Evolutionary conservation across 257 asterid genomes (phyloP), one percentile per base, ranked within the genome.

Genomic region (Linaria vulgaris): DNA sequence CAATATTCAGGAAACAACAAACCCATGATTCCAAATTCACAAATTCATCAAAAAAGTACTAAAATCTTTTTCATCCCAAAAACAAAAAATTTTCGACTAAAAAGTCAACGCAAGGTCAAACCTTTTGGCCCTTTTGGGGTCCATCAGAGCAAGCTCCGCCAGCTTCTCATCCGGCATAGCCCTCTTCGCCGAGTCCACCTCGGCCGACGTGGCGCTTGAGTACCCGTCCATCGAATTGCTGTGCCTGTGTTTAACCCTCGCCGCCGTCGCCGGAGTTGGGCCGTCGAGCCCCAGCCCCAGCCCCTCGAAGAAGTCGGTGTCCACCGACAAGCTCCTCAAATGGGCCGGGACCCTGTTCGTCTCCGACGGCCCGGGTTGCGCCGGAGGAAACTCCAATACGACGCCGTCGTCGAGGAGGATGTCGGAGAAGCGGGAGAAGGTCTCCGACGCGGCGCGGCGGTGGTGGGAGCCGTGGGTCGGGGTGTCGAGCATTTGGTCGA

Each of bases 81-180:
- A 27, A 2, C 2, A 27, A 25, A 13, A 55, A 56, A 0, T 27
- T 6, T 2, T 6, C 34, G 41, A 34, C 3, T 6, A 34, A 34
- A 34, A 34, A 3, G 41, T 34, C 41, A 34, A 34, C 41, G 34
- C n/a, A 56, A 72, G 34, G 57, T 61, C 39, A 55, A 69, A 89
- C 99, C 99, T 87, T 69, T 92, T 92, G 1, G 99, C 99, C 73
- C 94, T 82, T 74, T 83, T 92, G 24, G 99, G 99, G 82, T 92
- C 97, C 64, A 89, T 77, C 76, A 85, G 60, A 0, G 97, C 79
- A 22, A 92, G 91, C 77, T 92, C 97, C 13, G 91, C 88, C 23
- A 87, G 83, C 61, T 76, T 82, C 34, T 89, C 97, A 47, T 90
- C 82, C 12, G 77, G 85, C 79, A 82, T 65, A 9, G 83, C 87